Base-by-base conservation (phyloP, 352 stramenopile genomes). In the Pythium oligandrum region DNA sequence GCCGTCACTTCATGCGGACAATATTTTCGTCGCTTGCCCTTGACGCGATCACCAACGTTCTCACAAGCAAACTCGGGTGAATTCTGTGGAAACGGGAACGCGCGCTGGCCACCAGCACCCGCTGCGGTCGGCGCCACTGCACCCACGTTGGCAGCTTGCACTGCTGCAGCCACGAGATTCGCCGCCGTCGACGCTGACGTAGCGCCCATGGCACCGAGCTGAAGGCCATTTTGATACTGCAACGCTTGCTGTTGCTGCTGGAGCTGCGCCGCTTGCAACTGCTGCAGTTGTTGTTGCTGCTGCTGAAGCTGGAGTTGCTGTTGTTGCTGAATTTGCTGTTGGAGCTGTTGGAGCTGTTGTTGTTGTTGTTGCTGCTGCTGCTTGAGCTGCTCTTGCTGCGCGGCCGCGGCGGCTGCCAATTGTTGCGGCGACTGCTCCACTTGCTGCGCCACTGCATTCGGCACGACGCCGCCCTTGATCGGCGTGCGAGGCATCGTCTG, bases 1-100 rank as follows among this genome's bases (percentile, higher is more conserved):
- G 82, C 82, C n/a, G 82, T 92, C 7, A 92, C 82, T 71, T 92
- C 82, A 40, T 92, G 82, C 3, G 82, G 82, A 62, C 82, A 92
- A 51, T 92, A 92, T 52, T 92, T 92, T 30, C 82, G 57, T 35
- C 82, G 70, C 61, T 92, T 92, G 45, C 82, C 82, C 40, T 92
- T 92, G 10, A 92, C 73, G n/a, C 82, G 78, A 44, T 90, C 82
- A 35, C 82, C 82, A 4, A 92, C 80, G 53, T 92, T 90, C 58
- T 90, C 82, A 46, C 82, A 92, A 0, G 77, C 82, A 55, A 89
- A 90, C 53, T 91, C 80, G 0, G 78, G 75, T 12, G 75, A 86
- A 30, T 90, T 90, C 31, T 78, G 78, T 10, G 75, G 71, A 43
- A 88, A 87, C 26, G 77, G 61, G 51, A 83, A 83, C 5, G 71